Evolutionary conservation across 768 basidiomycete species (phyloP).

Genomic region (Lactarius tabidus): DNA sequence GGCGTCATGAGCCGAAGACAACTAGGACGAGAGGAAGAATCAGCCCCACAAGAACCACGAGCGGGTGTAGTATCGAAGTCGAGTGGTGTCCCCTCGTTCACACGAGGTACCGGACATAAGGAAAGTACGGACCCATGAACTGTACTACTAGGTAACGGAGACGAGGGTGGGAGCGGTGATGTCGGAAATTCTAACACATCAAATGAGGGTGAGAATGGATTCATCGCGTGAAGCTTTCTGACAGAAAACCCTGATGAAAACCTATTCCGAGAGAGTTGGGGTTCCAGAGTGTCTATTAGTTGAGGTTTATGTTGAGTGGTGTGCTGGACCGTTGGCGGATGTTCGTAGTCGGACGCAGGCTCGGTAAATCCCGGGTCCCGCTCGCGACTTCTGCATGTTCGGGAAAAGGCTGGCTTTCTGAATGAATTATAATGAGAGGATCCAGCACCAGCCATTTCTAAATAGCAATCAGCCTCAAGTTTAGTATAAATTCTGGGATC

Average conservation of each 20-base stretch:
- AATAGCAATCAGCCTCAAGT: background rate
- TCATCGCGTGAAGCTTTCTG: background rate
- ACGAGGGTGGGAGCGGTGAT: slow-evolving; percentile 20
- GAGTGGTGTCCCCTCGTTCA: background rate
- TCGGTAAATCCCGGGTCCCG: background rate
- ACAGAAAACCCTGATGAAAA: background rate
- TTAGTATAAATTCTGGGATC: background rate
- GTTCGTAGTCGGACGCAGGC: background rate
- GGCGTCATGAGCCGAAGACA: background rate
- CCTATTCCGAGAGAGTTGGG: background rate
- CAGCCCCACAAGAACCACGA: background rate
- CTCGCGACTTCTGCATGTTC: background rate
- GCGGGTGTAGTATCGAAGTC: slow-evolving; percentile 1
- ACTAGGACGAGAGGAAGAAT: background rate
- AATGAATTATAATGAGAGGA: background rate
- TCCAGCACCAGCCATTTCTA: background rate
- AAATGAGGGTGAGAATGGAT: slow-evolving; percentile 5
- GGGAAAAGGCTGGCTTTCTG: background rate
- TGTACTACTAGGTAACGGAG: slow-evolving; percentile 16
- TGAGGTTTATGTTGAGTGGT: background rate
- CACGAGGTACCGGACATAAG: background rate
- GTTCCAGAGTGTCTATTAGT: background rate
- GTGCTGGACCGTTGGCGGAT: background rate
- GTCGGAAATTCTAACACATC: slow-evolving; percentile 14
- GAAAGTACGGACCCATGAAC: background rate